phyloP scores from a whole-genome alignment of 176 grass and related monocot genomes.

The Canna indica region DNA sequence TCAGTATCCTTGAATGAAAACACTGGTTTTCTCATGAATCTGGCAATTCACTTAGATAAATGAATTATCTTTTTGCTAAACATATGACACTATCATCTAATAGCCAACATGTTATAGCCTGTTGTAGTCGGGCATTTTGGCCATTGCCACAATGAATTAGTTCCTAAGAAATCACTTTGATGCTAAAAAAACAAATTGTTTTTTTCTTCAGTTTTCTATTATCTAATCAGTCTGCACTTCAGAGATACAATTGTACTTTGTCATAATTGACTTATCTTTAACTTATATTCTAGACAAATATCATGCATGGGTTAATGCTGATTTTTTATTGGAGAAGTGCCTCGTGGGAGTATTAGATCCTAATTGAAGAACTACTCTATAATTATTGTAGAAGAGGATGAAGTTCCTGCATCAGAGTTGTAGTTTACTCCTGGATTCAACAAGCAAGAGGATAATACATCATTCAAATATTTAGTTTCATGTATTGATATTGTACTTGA shows the following conservation, averaged over 20 bases:
- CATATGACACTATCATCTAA: too few species aligned
- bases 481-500: neutral
- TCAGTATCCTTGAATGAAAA: conserved; percentile 76
- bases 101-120: too few species aligned
- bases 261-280: conserved; percentile 26
- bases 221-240: neutral
- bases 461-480: neutral
- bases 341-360: conserved; percentile 61
- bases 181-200: neutral
- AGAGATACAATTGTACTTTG: neutral
- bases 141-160: neutral
- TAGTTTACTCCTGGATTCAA: neutral
- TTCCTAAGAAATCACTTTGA: neutral
- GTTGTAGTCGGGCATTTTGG: neutral
- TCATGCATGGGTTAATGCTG: conserved; percentile 87
- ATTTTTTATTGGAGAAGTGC: conserved; percentile 91
- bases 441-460: neutral
- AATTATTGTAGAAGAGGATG: neutral
- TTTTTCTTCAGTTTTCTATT: neutral
- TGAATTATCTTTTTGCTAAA: neutral
- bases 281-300: conserved; percentile 69
- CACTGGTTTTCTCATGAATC: neutral
- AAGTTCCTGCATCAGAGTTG: neutral
- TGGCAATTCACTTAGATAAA: conserved; percentile 5
- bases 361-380: conserved; percentile 24